phyloP scores from a whole-genome alignment of 2,329 filamentous ascomycete species.

The Trichothecium sympodiale region DNA sequence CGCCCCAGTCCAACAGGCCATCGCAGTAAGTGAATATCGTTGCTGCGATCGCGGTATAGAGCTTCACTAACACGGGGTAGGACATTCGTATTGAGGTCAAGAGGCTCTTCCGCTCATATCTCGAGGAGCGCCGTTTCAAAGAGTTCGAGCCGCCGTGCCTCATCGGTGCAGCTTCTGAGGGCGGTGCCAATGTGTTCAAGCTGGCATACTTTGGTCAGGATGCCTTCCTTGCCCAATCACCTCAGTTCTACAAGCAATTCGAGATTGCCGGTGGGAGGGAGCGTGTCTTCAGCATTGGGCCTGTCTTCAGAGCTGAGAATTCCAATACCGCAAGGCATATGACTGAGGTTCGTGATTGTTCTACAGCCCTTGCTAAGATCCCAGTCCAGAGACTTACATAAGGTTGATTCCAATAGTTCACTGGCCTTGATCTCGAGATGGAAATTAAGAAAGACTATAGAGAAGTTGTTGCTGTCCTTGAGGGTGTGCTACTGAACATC shows the following conservation, averaged over 20 bases:
- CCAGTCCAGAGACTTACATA: background rate
- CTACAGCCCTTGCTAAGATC: background rate
- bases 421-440: constrained; percentile 83
- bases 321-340: constrained; percentile 76
- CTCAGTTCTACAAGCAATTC: constrained; percentile 82
- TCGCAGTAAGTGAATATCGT: constrained; percentile 48
- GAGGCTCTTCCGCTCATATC: constrained; percentile 67
- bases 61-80: background rate
- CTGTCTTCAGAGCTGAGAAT: constrained; percentile 79
- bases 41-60: background rate
- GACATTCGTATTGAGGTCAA: constrained; percentile 44
- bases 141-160: constrained; percentile 85
- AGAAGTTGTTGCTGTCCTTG: constrained; percentile 62
- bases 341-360: constrained; percentile 47
- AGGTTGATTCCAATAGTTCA: constrained; percentile 41
- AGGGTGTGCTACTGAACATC: constrained; percentile 66
- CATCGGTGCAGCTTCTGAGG: constrained; percentile 82
- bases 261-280: constrained; percentile 71
- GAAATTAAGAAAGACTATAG: constrained; percentile 70
- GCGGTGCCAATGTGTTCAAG: constrained; percentile 83
- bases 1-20: constrained; percentile 82
- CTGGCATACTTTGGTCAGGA: constrained; percentile 81
- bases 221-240: constrained; percentile 70
- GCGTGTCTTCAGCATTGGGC: constrained; percentile 67
- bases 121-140: constrained; percentile 63